These are phyloP conservation scores for Hymenoscyphus infarciens DNA, from an alignment of 2,329 filamentous ascomycete genomes.

Conservation along the genomic window DNA sequence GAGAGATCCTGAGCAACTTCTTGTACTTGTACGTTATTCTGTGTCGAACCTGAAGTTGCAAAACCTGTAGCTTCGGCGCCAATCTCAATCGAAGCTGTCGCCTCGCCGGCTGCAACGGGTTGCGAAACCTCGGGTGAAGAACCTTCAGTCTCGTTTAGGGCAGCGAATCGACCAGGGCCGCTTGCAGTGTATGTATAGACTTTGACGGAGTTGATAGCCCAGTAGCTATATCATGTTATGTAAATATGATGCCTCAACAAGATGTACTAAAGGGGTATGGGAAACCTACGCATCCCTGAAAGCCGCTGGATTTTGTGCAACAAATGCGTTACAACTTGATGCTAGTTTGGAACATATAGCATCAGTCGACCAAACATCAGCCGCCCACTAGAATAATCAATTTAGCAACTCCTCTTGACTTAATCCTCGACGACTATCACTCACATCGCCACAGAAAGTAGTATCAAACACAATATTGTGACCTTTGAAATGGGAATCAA, in stretches of 20 bases:
- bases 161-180: background rate
- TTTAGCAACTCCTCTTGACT: background rate
- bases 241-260: background rate
- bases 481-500: slow-evolving; percentile 60
- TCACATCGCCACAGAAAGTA: slow-evolving; percentile 66
- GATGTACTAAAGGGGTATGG: background rate
- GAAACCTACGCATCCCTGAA: slow-evolving; percentile 16
- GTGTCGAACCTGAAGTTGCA: too few relatives aligned
- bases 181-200: slow-evolving; percentile 8
- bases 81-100: background rate
- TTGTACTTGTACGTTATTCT: background rate
- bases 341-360: slow-evolving; percentile 5
- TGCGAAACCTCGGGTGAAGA: background rate
- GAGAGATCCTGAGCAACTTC: background rate
- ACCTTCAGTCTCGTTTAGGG: background rate
- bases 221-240: background rate
- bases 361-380: slow-evolving; percentile 12
- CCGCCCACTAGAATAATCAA: slow-evolving; percentile 11
- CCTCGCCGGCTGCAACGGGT: background rate
- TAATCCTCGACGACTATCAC: background rate
- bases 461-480: slow-evolving; percentile 70
- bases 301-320: slow-evolving; percentile 16
- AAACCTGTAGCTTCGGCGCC: background rate
- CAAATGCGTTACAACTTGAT: slow-evolving; percentile 14
- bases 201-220: slow-evolving; percentile 12